These are phyloP conservation scores for Stephania japonica DNA, from an alignment of 164 flowering plant species.

Conservation along the genomic window DNA sequence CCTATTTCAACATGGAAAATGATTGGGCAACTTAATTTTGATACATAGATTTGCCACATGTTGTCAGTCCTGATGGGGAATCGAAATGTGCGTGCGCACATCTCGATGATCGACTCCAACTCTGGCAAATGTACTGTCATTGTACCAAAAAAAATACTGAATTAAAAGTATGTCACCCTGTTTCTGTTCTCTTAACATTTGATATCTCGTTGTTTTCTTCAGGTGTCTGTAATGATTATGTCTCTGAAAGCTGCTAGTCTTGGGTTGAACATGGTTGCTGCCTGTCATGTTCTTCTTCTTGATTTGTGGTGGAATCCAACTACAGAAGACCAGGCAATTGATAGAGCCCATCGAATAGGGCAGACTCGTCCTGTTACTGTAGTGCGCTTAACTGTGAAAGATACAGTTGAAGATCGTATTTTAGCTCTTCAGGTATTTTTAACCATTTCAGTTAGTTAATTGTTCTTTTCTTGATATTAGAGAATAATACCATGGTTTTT, in stretches of 20 bases:
- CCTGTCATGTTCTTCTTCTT: conserved; percentile 78
- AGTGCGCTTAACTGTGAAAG: conserved; percentile 75
- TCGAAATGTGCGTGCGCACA: too few species aligned
- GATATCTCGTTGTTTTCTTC: conserved; percentile 5
- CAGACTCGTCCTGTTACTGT: conserved; percentile 93
- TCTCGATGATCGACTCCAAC: too few species aligned
- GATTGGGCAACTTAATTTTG: too few species aligned
- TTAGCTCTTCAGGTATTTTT: conserved; percentile 77
- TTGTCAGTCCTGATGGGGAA: too few species aligned
- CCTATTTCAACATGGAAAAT: neutral
- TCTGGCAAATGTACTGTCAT: too few species aligned
- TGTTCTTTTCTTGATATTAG: neutral
- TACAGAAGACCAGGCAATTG: conserved; percentile 94
- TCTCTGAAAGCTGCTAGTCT: conserved; percentile 97
- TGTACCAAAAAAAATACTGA: too few species aligned
- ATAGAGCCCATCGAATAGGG: conserved; percentile 93
- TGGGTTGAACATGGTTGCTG: conserved; percentile 94
- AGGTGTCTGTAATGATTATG: conserved; percentile 95
- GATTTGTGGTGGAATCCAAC: conserved; percentile 99
- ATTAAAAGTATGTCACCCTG: too few species aligned
- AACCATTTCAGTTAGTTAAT: neutral
- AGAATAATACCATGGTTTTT: neutral
- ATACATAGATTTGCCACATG: too few species aligned
- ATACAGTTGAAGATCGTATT: conserved; percentile 95
- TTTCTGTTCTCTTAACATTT: neutral